Conservation (phyloP, 2,329 filamentous ascomycete species). For the Fonsecaea nubica region DNA sequence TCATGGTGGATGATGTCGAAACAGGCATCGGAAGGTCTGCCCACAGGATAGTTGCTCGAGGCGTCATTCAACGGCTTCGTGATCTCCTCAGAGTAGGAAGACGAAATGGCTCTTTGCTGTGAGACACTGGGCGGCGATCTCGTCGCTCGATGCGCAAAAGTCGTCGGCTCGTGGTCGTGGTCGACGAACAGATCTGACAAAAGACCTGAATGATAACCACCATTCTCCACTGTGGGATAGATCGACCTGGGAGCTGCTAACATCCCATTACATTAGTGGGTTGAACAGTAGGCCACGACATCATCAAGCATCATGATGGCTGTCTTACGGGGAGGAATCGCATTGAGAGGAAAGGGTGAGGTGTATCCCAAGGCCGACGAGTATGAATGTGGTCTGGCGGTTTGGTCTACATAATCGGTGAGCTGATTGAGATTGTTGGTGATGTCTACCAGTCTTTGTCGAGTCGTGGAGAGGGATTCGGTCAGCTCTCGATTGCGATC, state of each 20-base stretch:
- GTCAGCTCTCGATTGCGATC: slow-evolving; percentile 1
- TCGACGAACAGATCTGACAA: not conserved
- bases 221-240: not conserved
- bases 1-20: slow-evolving; percentile 9
- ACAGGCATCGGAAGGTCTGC: slow-evolving; percentile 9
- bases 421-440: not conserved
- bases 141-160: not conserved
- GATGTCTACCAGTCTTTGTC: slow-evolving; percentile 2
- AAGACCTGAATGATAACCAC: not conserved
- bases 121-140: not conserved
- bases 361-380: slow-evolving; percentile 5
- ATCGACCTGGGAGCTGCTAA: not conserved
- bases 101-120: not conserved
- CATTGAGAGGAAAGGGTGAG: slow-evolving; percentile 1
- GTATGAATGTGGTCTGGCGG: slow-evolving; percentile 1
- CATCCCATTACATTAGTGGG: not conserved
- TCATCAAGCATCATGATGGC: not conserved
- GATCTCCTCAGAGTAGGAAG: not conserved
- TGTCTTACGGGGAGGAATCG: slow-evolving; percentile 5
- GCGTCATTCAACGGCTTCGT: not conserved
- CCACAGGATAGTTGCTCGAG: slow-evolving; percentile 6
- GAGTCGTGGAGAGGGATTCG: slow-evolving; percentile 5
- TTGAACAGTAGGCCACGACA: not conserved
- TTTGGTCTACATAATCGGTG: slow-evolving; percentile 1
- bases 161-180: not conserved